Base-by-base conservation (phyloP, 1,139 yeast genomes). In the Pichia sp. region DNA sequence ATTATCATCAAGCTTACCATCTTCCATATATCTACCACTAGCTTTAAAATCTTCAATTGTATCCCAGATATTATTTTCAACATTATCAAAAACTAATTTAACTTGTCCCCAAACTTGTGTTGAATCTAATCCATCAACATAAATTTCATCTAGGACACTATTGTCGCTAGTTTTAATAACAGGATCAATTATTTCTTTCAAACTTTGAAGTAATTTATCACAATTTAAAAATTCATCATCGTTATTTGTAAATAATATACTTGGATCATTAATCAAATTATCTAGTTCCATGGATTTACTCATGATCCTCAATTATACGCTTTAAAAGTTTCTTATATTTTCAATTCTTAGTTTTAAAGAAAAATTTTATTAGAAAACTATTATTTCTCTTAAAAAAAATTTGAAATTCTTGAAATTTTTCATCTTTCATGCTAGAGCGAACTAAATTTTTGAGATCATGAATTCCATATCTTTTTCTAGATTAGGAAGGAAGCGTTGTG, bases 91-190 rank as follows among this genome's bases (percentile, higher is more conserved):
- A 27, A 92, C 83, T 70, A 92, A 76, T 65, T 85, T 87, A 3
- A 88, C 82, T 65, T 92, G 97, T 47, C 95, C 95, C 87, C 90
- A 92, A 0, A 92, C 90, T 64, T 92, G 97, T 39, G 85, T 79
- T 16, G 96, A 82, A 63, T 87, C 96, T 50, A 92, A 71, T 1
- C 97, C 97, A 47, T 88, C 95, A 25, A 85, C 74, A 58, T 83
- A 81, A 26, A 92, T 74, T 62, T 87, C 89, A 65, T 90, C 96
- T 36, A 92, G 39, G 25, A 53, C 53, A 32, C 50, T 48, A 16
- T 38, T 27, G 22, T 45, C 43, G 18, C 39, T 50, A 13, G 27
- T 22, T 25, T 45, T 43, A 20, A 50, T 50, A 18, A 50, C 47
- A 12, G 53, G 53, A 45, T 50, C 53, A 35, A 48, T 45, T 16